A percentile compares a stretch with the other conserved stretches of the same genome.
Evolutionary conservation across 306 rosid species (phyloP).

Genomic region (Erythrophleum fordii): DNA sequence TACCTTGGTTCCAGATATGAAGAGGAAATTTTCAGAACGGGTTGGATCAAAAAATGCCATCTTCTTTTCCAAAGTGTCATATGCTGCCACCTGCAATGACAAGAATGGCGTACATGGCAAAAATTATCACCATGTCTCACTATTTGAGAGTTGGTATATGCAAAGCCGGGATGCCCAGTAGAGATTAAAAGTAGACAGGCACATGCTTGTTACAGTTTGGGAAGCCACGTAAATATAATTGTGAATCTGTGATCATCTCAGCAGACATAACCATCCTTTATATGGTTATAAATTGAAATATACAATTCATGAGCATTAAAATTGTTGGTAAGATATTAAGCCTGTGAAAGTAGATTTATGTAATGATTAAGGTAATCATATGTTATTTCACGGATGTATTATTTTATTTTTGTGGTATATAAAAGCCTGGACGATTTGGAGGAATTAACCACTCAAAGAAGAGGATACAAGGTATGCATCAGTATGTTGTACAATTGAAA

Average conservation of each 20-base stretch:
- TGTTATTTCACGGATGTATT: neutral
- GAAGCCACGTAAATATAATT: neutral
- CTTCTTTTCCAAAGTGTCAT: constrained; percentile 72
- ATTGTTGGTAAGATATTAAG: constrained; percentile 15
- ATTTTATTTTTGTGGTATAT: neutral
- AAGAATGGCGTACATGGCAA: constrained; percentile 28
- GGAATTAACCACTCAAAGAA: constrained; percentile 26
- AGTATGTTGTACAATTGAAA: neutral
- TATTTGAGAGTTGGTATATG: neutral
- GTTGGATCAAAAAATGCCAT: constrained; percentile 97
- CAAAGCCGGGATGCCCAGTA: neutral
- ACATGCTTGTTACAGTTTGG: neutral
- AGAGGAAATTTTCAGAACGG: constrained; percentile 86
- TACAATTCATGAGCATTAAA: neutral
- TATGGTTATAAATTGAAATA: neutral
- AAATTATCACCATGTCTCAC: neutral
- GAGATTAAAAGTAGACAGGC: neutral
- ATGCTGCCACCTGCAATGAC: constrained; percentile 88
- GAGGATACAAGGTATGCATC: constrained; percentile 17
- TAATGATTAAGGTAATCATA: neutral
- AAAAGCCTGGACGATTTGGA: neutral
- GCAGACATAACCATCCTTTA: neutral
- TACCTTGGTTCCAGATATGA: constrained; percentile 98
- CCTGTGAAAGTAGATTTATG: neutral
- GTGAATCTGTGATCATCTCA: neutral